Conservation (phyloP, 257 asterid genomes). For the Prunella vulgaris region DNA sequence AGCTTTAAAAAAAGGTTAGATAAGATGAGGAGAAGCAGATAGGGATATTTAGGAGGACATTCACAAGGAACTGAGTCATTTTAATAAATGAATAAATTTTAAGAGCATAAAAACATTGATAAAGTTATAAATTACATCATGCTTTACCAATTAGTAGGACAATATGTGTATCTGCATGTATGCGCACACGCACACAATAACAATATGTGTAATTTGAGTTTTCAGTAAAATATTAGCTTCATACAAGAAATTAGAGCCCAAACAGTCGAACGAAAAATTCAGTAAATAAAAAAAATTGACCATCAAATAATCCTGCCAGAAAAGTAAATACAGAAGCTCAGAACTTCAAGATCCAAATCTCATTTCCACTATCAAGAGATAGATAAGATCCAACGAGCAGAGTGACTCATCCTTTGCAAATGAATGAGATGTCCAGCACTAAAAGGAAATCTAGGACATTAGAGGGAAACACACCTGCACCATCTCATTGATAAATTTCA, state of each 20-base stretch:
- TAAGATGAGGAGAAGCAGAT: background rate
- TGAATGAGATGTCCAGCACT: background rate
- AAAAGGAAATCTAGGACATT: slow-evolving; percentile 12
- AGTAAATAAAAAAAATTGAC: background rate
- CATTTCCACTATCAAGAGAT: slow-evolving; percentile 10
- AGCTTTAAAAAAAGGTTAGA: background rate
- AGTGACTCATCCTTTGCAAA: background rate
- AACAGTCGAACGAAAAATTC: background rate
- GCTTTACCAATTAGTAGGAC: background rate
- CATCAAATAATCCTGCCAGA: background rate
- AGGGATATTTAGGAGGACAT: background rate
- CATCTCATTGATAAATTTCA: slow-evolving; percentile 84
- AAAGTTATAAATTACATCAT: background rate
- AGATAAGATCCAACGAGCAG: slow-evolving; percentile 11
- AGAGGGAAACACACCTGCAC: slow-evolving; percentile 67
- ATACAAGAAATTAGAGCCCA: background rate
- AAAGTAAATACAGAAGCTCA: background rate
- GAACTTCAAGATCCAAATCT: slow-evolving; percentile 2
- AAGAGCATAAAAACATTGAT: background rate
- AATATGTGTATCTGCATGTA: background rate
- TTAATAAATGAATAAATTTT: background rate
- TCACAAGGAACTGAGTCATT: background rate
- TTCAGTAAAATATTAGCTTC: background rate
- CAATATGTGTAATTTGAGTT: background rate
- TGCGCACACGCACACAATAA: background rate